Evolutionary conservation across 176 grass and related monocot genomes (phyloP).

Genomic region (Areca catechu): DNA sequence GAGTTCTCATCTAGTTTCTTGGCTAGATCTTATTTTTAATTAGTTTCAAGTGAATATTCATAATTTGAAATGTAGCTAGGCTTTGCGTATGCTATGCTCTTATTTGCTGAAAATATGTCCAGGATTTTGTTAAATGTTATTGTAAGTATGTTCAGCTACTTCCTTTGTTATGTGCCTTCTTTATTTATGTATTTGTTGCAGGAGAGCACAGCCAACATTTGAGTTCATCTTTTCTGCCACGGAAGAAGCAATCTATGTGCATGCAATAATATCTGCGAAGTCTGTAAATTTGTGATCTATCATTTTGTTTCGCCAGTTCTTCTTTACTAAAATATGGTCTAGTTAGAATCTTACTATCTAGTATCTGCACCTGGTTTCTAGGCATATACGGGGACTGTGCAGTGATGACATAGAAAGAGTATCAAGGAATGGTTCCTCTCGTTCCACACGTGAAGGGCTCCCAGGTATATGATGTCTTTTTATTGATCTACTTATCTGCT

Average conservation of each 20-base stretch:
- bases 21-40: too few relatives aligned
- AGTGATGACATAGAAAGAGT: constrained; percentile 93
- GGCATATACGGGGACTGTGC: constrained; percentile 80
- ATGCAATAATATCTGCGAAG: constrained; percentile 85
- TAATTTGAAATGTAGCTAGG: not conserved
- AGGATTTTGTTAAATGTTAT: too few relatives aligned
- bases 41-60: too few relatives aligned
- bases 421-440: constrained; percentile 46
- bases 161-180: too few relatives aligned
- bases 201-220: constrained; percentile 69
- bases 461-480: constrained; percentile 46
- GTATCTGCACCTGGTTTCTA: constrained; percentile 29
- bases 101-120: constrained; percentile 7
- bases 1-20: too few relatives aligned
- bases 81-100: constrained; percentile 19
- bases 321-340: constrained; percentile 19
- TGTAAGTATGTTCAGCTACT: too few relatives aligned
- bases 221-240: constrained; percentile 96
- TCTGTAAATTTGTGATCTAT: constrained; percentile 23
- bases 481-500: too few relatives aligned
- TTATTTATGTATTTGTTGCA: constrained; percentile 36
- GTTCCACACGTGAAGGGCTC: constrained; percentile 65
- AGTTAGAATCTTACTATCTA: not conserved
- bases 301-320: constrained; percentile 1
- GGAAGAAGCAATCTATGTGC: constrained; percentile 92